phyloP scores from a whole-genome alignment of 2,329 filamentous ascomycete genomes.

The Didymella sp. region DNA sequence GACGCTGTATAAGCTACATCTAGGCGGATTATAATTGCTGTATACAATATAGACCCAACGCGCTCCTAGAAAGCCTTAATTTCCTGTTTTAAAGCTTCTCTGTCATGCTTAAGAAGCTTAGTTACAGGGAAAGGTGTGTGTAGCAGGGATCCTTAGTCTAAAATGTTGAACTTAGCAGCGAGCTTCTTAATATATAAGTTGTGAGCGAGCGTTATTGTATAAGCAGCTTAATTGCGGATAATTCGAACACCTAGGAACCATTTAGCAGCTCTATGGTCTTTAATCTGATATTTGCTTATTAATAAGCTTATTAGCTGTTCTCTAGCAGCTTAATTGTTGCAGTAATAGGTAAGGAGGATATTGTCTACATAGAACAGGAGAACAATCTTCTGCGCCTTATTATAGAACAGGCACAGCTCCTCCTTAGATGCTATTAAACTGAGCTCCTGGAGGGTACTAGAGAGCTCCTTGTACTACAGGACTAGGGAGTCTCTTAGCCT shows the following conservation, averaged over 20 bases:
- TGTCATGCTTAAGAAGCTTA: not conserved
- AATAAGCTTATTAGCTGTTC: not conserved
- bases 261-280: not conserved
- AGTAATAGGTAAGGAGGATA: not conserved
- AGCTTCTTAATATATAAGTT: not conserved
- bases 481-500: no score
- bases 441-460: no score
- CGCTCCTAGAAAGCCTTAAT: not conserved
- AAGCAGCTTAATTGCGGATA: not conserved
- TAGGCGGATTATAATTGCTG: not conserved
- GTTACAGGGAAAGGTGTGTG: not conserved
- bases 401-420: no score
- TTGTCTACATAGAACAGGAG: not conserved
- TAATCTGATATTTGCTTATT: not conserved
- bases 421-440: no score
- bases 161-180: not conserved
- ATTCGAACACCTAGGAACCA: not conserved
- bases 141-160: not conserved
- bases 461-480: no score
- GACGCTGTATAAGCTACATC: not conserved
- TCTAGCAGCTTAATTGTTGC: no score
- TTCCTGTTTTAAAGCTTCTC: not conserved
- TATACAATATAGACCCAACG: not conserved
- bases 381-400: no score
- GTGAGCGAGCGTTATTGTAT: not conserved